These are phyloP conservation scores for Gloeopeniophorella convolvens DNA, from an alignment of 768 basidiomycete genomes.

Conservation along the genomic window DNA sequence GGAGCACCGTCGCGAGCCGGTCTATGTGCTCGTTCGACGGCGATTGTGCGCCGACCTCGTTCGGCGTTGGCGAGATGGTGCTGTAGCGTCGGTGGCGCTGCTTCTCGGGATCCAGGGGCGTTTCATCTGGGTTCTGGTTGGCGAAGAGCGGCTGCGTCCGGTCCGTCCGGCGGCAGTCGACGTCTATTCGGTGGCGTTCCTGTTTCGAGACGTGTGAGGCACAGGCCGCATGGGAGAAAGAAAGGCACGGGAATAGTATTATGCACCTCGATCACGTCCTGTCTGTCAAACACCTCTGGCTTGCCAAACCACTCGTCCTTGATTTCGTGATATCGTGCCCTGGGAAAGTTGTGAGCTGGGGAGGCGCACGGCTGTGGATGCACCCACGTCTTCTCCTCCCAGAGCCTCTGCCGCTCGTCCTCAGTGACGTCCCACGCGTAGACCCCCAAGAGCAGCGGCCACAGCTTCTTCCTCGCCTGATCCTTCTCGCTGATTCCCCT, in stretches of 20 bases:
- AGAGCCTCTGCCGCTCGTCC: slow-evolving; percentile 51
- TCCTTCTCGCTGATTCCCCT: slow-evolving; percentile 56
- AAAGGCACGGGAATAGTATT: too few relatives aligned
- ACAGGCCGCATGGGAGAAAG: background rate
- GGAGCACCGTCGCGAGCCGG: slow-evolving; percentile 73
- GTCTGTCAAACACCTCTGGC: slow-evolving; percentile 72
- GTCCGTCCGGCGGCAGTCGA: slow-evolving; percentile 96
- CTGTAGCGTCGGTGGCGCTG: slow-evolving; percentile 49
- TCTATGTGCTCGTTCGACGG: slow-evolving; percentile 90
- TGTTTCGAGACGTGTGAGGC: slow-evolving; percentile 23
- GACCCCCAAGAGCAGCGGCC: slow-evolving; percentile 89
- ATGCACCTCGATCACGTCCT: slow-evolving; percentile 74
- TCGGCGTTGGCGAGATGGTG: slow-evolving; percentile 66
- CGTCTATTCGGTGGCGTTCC: slow-evolving; percentile 93
- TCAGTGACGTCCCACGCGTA: slow-evolving; percentile 70
- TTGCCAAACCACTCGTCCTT: slow-evolving; percentile 82
- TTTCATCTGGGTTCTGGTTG: slow-evolving; percentile 28
- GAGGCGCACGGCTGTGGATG: background rate
- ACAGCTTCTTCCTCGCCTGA: slow-evolving; percentile 62
- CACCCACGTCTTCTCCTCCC: slow-evolving; percentile 57
- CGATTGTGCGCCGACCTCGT: slow-evolving; percentile 79
- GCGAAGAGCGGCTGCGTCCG: slow-evolving; percentile 88
- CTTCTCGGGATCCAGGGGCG: slow-evolving; percentile 54
- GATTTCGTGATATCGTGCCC: slow-evolving; percentile 60
- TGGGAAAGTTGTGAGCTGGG: slow-evolving; percentile 26